Conservation (phyloP, 225 moss, liverwort and hornwort genomes). For the Antitrichia curtipendula region DNA sequence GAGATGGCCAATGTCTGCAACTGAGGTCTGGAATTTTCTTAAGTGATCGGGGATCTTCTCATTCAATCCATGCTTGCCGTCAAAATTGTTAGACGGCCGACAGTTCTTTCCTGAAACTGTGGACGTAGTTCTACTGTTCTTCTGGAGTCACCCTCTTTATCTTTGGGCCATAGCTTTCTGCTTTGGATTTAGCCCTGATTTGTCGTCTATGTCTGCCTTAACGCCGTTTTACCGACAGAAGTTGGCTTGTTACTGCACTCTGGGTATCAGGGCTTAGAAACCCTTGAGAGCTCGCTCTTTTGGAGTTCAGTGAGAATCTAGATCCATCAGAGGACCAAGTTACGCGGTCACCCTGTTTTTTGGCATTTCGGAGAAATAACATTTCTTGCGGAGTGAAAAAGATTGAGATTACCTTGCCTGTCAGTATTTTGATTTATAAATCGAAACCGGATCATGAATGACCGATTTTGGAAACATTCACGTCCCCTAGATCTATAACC, state of each 20-base stretch:
- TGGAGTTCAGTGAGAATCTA: neutral
- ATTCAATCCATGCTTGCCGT: neutral
- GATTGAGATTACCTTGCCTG: neutral
- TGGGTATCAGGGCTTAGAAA: neutral
- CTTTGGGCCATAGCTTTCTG: neutral
- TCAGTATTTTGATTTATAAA: neutral
- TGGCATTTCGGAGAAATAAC: neutral
- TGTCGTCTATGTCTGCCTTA: neutral
- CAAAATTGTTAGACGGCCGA: neutral
- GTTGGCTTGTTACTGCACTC: neutral
- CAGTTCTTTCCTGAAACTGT: neutral
- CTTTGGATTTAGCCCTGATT: neutral
- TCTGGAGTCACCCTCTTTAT: neutral
- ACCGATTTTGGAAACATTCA: neutral
- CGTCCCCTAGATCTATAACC: neutral
- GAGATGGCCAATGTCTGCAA: neutral
- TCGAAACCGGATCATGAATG: neutral
- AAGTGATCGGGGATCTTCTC: neutral
- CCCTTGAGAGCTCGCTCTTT: neutral
- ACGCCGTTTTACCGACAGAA: neutral
- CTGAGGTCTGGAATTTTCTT: neutral
- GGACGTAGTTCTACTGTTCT: neutral
- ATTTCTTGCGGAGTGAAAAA: neutral
- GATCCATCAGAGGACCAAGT: neutral
- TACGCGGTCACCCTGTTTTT: neutral